Evolutionary conservation across 2,329 filamentous ascomycete species (phyloP).

Genomic region (Clathrospora elynae): DNA sequence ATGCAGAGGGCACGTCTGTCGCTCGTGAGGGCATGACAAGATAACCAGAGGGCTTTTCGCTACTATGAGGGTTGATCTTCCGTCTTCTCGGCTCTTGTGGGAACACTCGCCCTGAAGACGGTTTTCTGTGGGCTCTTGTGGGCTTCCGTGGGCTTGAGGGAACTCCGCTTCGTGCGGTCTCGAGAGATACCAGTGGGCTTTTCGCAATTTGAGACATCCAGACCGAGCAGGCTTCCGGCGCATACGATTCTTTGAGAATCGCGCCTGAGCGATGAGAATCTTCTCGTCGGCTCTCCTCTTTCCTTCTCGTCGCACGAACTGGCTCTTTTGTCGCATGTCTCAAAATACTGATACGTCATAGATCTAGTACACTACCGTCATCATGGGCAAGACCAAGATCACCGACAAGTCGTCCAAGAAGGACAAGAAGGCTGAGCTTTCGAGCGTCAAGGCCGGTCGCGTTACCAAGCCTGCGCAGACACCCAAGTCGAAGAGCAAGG

Average conservation of each 20-base stretch:
- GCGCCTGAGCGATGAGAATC: slow-evolving; percentile 33
- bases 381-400: slow-evolving; percentile 48
- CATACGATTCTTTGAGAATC: slow-evolving; percentile 22
- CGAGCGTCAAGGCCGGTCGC: slow-evolving; percentile 67
- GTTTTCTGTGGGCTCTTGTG: slow-evolving; percentile 55
- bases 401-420: slow-evolving; percentile 54
- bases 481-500: slow-evolving; percentile 70
- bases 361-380: slow-evolving; percentile 34
- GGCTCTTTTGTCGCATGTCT: slow-evolving; percentile 3
- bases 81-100: slow-evolving; percentile 58
- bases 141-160: slow-evolving; percentile 54
- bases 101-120: slow-evolving; percentile 57
- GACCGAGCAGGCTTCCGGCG: slow-evolving; percentile 43
- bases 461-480: slow-evolving; percentile 71
- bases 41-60: slow-evolving; percentile 49
- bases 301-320: slow-evolving; percentile 14
- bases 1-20: slow-evolving; percentile 42
- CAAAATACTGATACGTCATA: slow-evolving; percentile 41
- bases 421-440: slow-evolving; percentile 64
- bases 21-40: slow-evolving; percentile 45
- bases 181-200: slow-evolving; percentile 52
- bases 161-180: slow-evolving; percentile 46
- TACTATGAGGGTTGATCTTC: slow-evolving; percentile 50
- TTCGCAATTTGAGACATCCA: slow-evolving; percentile 50
- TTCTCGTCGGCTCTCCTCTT: slow-evolving; percentile 30